A percentile compares a stretch with the other conserved stretches of the same genome.
These are phyloP conservation scores for Kwoniella sp. DNA, from an alignment of 768 basidiomycete genomes.

Conservation along the genomic window DNA sequence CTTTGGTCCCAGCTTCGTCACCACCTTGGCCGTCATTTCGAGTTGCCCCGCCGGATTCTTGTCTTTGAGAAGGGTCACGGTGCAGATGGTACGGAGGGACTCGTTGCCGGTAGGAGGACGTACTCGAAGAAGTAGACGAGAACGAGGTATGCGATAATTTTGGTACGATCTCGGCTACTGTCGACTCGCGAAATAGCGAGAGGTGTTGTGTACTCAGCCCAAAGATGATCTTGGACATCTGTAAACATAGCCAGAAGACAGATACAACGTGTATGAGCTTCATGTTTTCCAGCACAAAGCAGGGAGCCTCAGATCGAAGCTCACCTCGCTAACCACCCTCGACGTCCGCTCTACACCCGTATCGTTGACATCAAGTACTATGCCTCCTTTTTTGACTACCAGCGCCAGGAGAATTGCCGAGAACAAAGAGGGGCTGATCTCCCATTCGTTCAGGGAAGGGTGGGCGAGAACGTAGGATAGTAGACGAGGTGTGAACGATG, in stretches of 20 bases:
- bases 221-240: conserved; percentile 25
- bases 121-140: not conserved
- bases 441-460: conserved; percentile 28
- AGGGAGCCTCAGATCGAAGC: not conserved
- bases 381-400: conserved; percentile 34
- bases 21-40: not conserved
- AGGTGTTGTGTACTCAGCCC: conserved; percentile 12
- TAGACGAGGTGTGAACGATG: conserved; percentile 26
- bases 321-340: not conserved
- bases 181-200: not conserved
- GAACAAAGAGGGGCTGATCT: conserved; percentile 32
- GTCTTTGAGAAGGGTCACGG: not conserved
- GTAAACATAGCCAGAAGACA: too few relatives aligned
- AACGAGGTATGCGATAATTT: not conserved
- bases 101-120: not conserved
- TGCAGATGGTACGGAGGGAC: not conserved
- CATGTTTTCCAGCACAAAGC: too few relatives aligned
- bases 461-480: conserved; percentile 16
- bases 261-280: too few relatives aligned
- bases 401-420: conserved; percentile 29
- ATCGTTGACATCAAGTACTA: conserved; percentile 23
- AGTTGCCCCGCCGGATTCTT: not conserved
- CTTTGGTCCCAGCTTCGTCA: not conserved
- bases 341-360: conserved; percentile 8
- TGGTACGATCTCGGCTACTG: not conserved